A percentile compares a stretch with the other conserved stretches of the same genome.
phyloP scores from a whole-genome alignment of 2,329 filamentous ascomycete species.

The Fusarium praegraminearum region DNA sequence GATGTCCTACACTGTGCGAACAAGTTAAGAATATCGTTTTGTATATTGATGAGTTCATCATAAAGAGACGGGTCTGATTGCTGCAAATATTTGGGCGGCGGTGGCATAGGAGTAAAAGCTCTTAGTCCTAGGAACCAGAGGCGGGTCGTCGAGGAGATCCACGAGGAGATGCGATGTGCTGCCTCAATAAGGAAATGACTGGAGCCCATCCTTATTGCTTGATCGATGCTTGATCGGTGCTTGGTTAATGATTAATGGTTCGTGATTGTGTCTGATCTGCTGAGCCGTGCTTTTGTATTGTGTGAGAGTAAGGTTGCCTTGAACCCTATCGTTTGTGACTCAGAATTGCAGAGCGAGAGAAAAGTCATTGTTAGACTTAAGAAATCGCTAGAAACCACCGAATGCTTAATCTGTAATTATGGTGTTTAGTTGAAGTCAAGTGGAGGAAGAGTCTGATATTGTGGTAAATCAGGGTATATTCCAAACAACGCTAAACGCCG shows the following conservation, averaged over 20 bases:
- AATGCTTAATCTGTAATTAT: neutral
- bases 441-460: neutral
- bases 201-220: neutral
- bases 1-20: too few relatives aligned
- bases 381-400: neutral
- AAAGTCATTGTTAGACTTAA: neutral
- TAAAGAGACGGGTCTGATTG: too few relatives aligned
- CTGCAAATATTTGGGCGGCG: too few relatives aligned
- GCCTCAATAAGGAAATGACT: neutral
- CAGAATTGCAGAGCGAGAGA: neutral
- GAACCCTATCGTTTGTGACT: neutral
- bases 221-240: too few relatives aligned
- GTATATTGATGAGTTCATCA: too few relatives aligned
- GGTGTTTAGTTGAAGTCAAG: neutral
- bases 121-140: too few relatives aligned
- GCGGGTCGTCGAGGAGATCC: too few relatives aligned
- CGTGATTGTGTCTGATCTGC: neutral
- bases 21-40: too few relatives aligned
- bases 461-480: conserved; percentile 6
- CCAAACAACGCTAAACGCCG: conserved; percentile 4
- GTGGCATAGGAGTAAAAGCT: too few relatives aligned
- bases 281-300: neutral
- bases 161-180: too few relatives aligned
- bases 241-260: neutral
- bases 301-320: neutral